Evolutionary conservation across 176 grass and related monocot genomes (phyloP).

Genomic region (Triticum timopheevii): DNA sequence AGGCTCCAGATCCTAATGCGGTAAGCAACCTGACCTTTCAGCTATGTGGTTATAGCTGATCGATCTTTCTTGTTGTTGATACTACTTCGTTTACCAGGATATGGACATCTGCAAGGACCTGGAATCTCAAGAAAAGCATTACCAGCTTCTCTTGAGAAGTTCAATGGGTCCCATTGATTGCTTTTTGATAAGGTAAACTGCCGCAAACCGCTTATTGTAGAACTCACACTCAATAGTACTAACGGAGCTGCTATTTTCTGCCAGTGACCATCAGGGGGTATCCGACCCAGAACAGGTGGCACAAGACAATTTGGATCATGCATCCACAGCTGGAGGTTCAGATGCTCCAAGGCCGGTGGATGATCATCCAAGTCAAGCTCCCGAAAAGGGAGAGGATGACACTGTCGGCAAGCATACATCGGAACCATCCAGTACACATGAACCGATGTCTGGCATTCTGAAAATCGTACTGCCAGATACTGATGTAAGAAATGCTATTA

Average conservation of each 20-base stretch:
- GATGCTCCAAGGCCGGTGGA: slow-evolving; percentile 30
- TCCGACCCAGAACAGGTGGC: slow-evolving; percentile 16
- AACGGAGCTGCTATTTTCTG: neutral
- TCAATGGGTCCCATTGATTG: slow-evolving; percentile 80
- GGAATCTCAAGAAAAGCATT: slow-evolving; percentile 57
- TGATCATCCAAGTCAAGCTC: slow-evolving; percentile 32
- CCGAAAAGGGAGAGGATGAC: slow-evolving; percentile 25
- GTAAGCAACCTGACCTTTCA: slow-evolving; percentile 39
- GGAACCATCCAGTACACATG: slow-evolving; percentile 48
- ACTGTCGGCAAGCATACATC: slow-evolving; percentile 29
- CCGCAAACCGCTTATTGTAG: neutral
- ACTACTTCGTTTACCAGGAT: slow-evolving; percentile 45
- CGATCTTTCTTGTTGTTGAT: slow-evolving; percentile 16
- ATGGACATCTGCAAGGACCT: slow-evolving; percentile 41
- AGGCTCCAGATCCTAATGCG: slow-evolving; percentile 83
- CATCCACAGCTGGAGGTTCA: slow-evolving; percentile 13
- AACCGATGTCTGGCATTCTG: slow-evolving; percentile 52
- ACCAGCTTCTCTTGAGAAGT: slow-evolving; percentile 79
- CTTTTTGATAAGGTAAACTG: slow-evolving; percentile 73
- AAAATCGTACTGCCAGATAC: slow-evolving; percentile 62
- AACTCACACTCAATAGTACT: slow-evolving; percentile 8
- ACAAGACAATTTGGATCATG: slow-evolving; percentile 14
- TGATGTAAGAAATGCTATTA: slow-evolving; percentile 50
- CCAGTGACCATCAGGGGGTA: slow-evolving; percentile 52
- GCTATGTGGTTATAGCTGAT: neutral